These are phyloP conservation scores for Sphenostylis stenocarpa DNA, from an alignment of 306 rosid species.

Conservation along the genomic window DNA sequence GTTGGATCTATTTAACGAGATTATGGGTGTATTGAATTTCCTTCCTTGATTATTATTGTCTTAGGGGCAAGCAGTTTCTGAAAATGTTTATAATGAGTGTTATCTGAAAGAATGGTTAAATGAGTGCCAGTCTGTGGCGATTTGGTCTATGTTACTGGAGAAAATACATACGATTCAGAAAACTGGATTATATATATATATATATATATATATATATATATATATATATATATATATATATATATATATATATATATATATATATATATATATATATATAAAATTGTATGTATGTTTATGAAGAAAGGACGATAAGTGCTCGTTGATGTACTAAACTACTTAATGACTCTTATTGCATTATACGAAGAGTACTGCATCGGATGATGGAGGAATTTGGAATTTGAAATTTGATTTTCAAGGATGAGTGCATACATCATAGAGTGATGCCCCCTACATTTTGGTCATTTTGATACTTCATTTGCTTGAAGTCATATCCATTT, in stretches of 20 bases:
- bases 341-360: neutral
- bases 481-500: neutral
- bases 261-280: neutral
- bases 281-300: neutral
- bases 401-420: conserved; percentile 5
- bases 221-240: neutral
- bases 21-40: conserved; percentile 15
- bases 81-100: neutral
- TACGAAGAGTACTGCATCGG: neutral
- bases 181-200: too few species aligned
- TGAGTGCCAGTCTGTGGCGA: neutral
- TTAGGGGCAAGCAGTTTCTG: neutral
- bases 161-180: neutral
- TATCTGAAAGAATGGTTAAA: neutral
- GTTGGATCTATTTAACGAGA: conserved; percentile 14
- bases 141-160: conserved; percentile 8
- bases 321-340: neutral
- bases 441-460: neutral
- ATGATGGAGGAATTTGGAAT: neutral
- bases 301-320: neutral
- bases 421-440: neutral
- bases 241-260: neutral
- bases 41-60: neutral
- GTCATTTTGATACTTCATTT: conserved; percentile 22
- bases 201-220: too few species aligned